Base-by-base conservation (phyloP, 169 alveolate species). In the Cryptosporidium baileyi region DNA sequence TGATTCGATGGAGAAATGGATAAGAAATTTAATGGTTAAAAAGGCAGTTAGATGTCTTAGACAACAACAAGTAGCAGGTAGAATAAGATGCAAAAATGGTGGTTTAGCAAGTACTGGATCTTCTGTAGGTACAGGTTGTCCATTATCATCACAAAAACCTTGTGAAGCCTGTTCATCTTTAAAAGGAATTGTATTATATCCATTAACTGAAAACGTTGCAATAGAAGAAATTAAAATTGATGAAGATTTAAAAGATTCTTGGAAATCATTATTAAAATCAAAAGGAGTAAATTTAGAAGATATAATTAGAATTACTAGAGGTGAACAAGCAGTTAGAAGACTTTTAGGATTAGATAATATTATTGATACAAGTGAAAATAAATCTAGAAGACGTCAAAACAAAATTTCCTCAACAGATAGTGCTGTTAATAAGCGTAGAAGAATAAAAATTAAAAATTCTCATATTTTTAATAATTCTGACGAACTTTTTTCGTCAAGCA, bases 51-150 rank as follows among this genome's bases (percentile, higher is more conserved):
- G 85, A 36, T 74, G 85, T 32, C 67, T 74, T 1, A 74, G 85
- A 74, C 85, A 74, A 26, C 85, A 74, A 22, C 85, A 74, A 74
- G 61, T 38, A 8, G 85, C 85, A 54, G 85, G 85, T 51, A 74
- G 67, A 59, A 74, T 74, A 6, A 51, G 67, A n/a, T 74, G 85
- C 32, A 74, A 52, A 45, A 51, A 74, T 57, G 85, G 85, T 7
- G 85, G 85, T 11, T 41, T 36, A 2, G 85, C 61, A 5, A 74
- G 85, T 22, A 74, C 67, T 5, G 85, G 85, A 2, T 74, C 65
- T 41, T 74, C 85, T 3, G 22, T 54, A 9, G 85, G 85, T 15
- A 51, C 85, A 8, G 85, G 85, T 7, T 74, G 85, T 54, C 67
- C 85, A 0, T 28, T 74, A 9, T 74, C 52, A 26, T 74, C 85